Conservation (phyloP, 192 early-diverging fungal genomes). For the Spizellomyces sp. region DNA sequence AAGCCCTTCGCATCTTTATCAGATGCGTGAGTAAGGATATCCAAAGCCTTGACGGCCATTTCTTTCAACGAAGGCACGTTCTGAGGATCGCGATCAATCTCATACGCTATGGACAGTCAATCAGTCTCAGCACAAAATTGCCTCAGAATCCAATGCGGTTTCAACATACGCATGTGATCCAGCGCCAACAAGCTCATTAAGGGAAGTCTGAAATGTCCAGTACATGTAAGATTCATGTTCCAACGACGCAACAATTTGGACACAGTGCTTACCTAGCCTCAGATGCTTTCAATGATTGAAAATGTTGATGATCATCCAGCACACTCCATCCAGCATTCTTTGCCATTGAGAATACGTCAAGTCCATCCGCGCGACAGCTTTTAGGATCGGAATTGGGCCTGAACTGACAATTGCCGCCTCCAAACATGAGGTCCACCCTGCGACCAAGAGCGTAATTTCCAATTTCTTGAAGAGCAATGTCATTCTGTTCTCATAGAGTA, state of each 20-base stretch:
- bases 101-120: slow-evolving; percentile 50
- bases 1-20: slow-evolving; percentile 68
- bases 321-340: slow-evolving; percentile 67
- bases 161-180: slow-evolving; percentile 76
- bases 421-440: slow-evolving; percentile 85
- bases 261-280: slow-evolving; percentile 16
- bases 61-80: slow-evolving; percentile 79
- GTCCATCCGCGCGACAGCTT: slow-evolving; percentile 79
- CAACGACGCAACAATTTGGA: too few relatives aligned
- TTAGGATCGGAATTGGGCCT: slow-evolving; percentile 61
- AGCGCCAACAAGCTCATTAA: slow-evolving; percentile 74
- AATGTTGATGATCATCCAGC: slow-evolving; percentile 57
- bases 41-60: slow-evolving; percentile 85
- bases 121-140: background rate
- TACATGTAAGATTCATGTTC: too few relatives aligned
- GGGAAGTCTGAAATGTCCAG: slow-evolving; percentile 51
- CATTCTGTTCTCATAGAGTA: slow-evolving; percentile 32
- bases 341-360: slow-evolving; percentile 63
- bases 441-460: slow-evolving; percentile 86
- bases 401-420: slow-evolving; percentile 91
- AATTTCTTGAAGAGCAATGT: slow-evolving; percentile 89
- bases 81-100: slow-evolving; percentile 76
- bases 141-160: background rate
- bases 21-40: slow-evolving; percentile 60
- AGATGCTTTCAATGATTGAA: slow-evolving; percentile 54